These are phyloP conservation scores for Tardiomyces blankii DNA, from an alignment of 1,139 yeast species.

Conservation along the genomic window DNA sequence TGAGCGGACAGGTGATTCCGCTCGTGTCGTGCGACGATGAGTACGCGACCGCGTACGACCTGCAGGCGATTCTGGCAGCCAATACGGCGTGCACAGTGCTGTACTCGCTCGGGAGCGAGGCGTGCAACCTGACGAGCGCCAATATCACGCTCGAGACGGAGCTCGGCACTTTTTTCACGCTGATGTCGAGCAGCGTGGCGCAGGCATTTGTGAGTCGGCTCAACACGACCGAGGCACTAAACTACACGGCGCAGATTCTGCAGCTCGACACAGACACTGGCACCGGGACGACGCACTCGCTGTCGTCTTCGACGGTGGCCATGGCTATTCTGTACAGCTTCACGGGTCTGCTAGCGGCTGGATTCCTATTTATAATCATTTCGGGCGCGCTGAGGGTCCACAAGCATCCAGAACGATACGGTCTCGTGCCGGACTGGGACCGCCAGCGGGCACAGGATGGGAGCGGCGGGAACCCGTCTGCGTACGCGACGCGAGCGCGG, in stretches of 20 bases:
- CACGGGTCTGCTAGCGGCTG: constrained; percentile 22
- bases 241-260: neutral
- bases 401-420: constrained; percentile 27
- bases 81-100: constrained; percentile 22
- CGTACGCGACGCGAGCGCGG: constrained; percentile 18
- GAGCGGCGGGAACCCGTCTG: constrained; percentile 7
- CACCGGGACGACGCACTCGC: constrained; percentile 4
- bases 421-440: constrained; percentile 11
- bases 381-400: constrained; percentile 26
- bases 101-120: constrained; percentile 16
- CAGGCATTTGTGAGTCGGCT: constrained; percentile 11
- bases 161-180: constrained; percentile 22
- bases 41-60: constrained; percentile 13
- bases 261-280: neutral
- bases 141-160: constrained; percentile 15
- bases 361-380: constrained; percentile 22
- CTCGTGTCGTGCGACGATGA: constrained; percentile 21
- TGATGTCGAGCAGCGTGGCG: constrained; percentile 15
- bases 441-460: constrained; percentile 3
- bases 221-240: neutral
- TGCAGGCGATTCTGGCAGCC: constrained; percentile 13
- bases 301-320: neutral
- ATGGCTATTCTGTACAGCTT: constrained; percentile 15
- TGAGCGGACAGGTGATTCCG: constrained; percentile 11
- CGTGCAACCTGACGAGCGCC: constrained; percentile 17